These are phyloP conservation scores for Lotus japonicus DNA, from an alignment of 306 rosid genomes.

Conservation along the genomic window DNA sequence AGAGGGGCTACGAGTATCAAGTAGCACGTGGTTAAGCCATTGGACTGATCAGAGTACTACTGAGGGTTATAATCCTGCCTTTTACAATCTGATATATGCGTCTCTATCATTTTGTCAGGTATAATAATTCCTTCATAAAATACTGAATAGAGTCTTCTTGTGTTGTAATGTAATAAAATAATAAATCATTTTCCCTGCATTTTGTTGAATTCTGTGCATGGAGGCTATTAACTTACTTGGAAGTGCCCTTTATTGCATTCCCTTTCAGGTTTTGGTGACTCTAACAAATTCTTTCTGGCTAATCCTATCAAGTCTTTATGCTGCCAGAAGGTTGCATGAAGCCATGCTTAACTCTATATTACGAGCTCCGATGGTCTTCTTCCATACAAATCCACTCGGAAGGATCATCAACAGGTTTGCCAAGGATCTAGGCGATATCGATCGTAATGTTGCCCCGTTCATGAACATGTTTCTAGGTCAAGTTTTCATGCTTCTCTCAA, in stretches of 20 bases:
- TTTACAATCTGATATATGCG: conserved; percentile 71
- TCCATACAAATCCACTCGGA: conserved; percentile 91
- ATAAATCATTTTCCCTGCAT: not conserved
- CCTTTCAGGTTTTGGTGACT: conserved; percentile 63
- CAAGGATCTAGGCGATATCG: conserved; percentile 92
- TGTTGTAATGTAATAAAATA: not conserved
- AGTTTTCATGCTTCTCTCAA: conserved; percentile 69
- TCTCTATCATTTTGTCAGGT: conserved; percentile 74
- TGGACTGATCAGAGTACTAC: conserved; percentile 70
- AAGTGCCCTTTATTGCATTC: not conserved
- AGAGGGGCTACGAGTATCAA: conserved; percentile 65
- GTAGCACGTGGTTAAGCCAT: conserved; percentile 85
- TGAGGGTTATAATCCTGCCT: conserved; percentile 55
- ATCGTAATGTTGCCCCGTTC: conserved; percentile 72
- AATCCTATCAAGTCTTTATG: conserved; percentile 74
- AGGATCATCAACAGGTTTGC: conserved; percentile 89
- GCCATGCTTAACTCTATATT: conserved; percentile 83
- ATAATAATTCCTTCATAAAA: conserved; percentile 21
- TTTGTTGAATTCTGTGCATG: not conserved
- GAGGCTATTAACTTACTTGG: conserved; percentile 12
- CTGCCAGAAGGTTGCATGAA: conserved; percentile 78
- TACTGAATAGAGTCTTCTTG: not conserved
- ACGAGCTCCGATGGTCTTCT: conserved; percentile 89
- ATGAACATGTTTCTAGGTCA: conserved; percentile 81
- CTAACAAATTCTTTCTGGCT: conserved; percentile 76